Evolutionary conservation across 2,329 filamentous ascomycete species (phyloP).

Genomic region (Didymella sp.): DNA sequence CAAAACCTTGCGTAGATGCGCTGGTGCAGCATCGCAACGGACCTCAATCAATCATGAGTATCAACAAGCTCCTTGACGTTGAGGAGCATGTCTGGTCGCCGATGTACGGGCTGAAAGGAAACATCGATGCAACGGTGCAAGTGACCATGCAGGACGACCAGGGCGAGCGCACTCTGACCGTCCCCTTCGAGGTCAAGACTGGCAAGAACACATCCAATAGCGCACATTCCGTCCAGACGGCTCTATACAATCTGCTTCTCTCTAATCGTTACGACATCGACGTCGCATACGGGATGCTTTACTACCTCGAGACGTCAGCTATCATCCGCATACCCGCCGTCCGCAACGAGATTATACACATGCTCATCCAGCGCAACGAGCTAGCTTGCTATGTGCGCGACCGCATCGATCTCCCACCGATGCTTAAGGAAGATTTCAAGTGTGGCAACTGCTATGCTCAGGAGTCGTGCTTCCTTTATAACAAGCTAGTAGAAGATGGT

Average conservation of each 20-base stretch:
- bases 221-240: conserved; percentile 90
- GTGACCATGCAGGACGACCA: conserved; percentile 76
- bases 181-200: conserved; percentile 95
- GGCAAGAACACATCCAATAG: conserved; percentile 79
- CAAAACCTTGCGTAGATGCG: conserved; percentile 73
- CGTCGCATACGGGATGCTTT: conserved; percentile 87
- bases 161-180: conserved; percentile 73
- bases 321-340: conserved; percentile 85
- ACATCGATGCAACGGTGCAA: conserved; percentile 96
- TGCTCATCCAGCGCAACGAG: conserved; percentile 95
- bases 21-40: conserved; percentile 80
- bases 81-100: conserved; percentile 99
- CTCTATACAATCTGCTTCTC: conserved; percentile 88
- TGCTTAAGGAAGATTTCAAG: conserved; percentile 81
- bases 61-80: conserved; percentile 93
- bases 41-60: conserved; percentile 77
- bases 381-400: conserved; percentile 85
- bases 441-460: conserved; percentile 92
- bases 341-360: conserved; percentile 86
- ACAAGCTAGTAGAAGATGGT: conserved; percentile 86
- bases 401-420: conserved; percentile 80
- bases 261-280: conserved; percentile 96
- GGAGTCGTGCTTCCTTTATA: conserved; percentile 88
- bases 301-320: conserved; percentile 91
- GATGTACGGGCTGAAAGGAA: conserved; percentile 95